Evolutionary conservation across 75 land plant genomes (phyloP).

Genomic region (Adiantum capillusveneris): DNA sequence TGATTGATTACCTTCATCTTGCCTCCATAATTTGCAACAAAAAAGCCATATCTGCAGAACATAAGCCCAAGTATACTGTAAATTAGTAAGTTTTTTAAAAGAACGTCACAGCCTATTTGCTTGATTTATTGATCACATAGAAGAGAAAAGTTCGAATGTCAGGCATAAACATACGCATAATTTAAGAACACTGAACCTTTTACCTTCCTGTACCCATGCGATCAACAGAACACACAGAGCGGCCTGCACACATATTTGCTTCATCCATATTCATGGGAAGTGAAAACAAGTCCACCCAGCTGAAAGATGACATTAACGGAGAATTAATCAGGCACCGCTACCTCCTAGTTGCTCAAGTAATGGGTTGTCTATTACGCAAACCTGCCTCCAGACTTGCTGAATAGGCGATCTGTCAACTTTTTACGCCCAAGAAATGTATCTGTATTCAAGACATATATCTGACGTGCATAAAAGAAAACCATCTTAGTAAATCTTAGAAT

Average conservation of each 20-base stretch:
- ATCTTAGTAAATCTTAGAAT: too few relatives aligned
- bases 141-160: neutral
- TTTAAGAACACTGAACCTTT: neutral
- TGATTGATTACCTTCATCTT: constrained; percentile 28
- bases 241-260: constrained; percentile 30
- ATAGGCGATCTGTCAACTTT: constrained; percentile 21
- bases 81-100: too few relatives aligned
- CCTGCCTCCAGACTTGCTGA: constrained; percentile 13
- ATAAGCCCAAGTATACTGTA: too few relatives aligned
- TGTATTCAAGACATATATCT: constrained; percentile 23
- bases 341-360: too few relatives aligned
- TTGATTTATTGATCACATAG: too few relatives aligned
- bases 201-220: constrained; percentile 22
- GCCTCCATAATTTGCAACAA: constrained; percentile 32
- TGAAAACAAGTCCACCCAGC: constrained; percentile 26
- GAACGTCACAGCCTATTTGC: too few relatives aligned
- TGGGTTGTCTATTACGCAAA: too few relatives aligned
- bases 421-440: constrained; percentile 31
- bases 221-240: constrained; percentile 27
- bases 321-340: too few relatives aligned
- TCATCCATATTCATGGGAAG: constrained; percentile 30
- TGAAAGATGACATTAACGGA: constrained; percentile 6
- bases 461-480: too few relatives aligned
- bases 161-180: too few relatives aligned
- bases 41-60: constrained; percentile 30